These are phyloP conservation scores for Rhododendron molle DNA, from an alignment of 148 eudicot genomes.

Conservation along the genomic window DNA sequence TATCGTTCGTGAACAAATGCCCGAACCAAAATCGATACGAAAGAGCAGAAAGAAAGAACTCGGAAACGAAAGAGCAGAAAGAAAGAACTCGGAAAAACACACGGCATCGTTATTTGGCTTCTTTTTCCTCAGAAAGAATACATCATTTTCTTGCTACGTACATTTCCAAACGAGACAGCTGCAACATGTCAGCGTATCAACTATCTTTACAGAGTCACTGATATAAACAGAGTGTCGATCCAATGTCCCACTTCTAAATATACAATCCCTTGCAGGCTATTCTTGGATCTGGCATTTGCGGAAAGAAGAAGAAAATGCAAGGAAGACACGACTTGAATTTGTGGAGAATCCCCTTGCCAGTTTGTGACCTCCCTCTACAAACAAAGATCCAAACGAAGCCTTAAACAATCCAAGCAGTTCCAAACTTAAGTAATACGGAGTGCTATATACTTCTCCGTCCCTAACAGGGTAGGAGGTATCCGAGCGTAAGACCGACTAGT, in stretches of 20 bases:
- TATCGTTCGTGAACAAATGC: too few relatives aligned
- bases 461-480: constrained; percentile 36
- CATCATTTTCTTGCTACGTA: not conserved
- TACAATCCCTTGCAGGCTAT: not conserved
- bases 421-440: not conserved
- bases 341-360: too few relatives aligned
- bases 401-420: not conserved
- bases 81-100: too few relatives aligned
- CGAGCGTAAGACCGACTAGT: constrained; percentile 38
- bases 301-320: too few relatives aligned
- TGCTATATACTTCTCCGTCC: not conserved
- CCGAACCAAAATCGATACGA: too few relatives aligned
- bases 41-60: too few relatives aligned
- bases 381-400: not conserved
- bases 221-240: not conserved
- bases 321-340: too few relatives aligned
- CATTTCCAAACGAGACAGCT: not conserved
- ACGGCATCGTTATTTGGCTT: not conserved
- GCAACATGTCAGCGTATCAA: not conserved
- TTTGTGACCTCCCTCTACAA: too few relatives aligned
- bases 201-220: not conserved
- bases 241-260: constrained; percentile 1
- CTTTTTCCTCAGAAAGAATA: not conserved
- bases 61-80: too few relatives aligned
- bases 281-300: not conserved